Percentiles rank a stretch among this genome's conserved stretches.
phyloP scores from a whole-genome alignment of 2,329 filamentous ascomycete species.

The Trichoderma sp. region DNA sequence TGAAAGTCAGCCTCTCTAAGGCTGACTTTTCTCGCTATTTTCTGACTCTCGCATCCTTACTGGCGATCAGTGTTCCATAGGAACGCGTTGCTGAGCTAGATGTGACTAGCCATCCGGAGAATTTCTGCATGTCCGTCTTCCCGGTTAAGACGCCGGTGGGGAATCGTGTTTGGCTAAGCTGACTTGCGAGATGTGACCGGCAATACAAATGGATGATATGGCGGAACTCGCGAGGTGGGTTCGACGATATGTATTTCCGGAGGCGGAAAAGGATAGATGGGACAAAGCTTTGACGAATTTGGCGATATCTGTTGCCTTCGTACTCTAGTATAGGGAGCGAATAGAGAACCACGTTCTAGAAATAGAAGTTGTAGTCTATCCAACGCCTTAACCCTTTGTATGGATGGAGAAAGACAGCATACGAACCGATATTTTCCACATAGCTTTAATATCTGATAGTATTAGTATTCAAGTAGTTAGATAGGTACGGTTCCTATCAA shows the following conservation, averaged over 20 bases:
- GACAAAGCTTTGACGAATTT: neutral
- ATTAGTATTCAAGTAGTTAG: neutral
- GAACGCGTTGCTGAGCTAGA: neutral
- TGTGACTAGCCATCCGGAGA: neutral
- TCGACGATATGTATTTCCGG: neutral
- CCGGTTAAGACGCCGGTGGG: neutral
- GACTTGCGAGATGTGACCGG: neutral
- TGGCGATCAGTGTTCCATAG: neutral
- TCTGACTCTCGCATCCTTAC: neutral
- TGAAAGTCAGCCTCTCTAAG: neutral
- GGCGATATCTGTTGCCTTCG: neutral
- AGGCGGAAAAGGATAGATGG: neutral
- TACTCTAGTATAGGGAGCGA: neutral
- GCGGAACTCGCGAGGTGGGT: neutral
- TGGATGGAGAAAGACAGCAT: neutral
- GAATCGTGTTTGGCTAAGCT: neutral
- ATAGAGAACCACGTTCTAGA: neutral
- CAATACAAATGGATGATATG: neutral
- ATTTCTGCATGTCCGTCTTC: neutral
- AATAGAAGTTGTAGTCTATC: neutral
- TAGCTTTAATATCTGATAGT: neutral
- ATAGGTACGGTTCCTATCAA: neutral
- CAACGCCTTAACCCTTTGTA: neutral
- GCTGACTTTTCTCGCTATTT: neutral
- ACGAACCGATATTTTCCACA: neutral